A percentile compares a stretch with the other conserved stretches of the same genome.
These are phyloP conservation scores for Xylaria sp. DNA, from an alignment of 2,329 filamentous ascomycete genomes.

Conservation along the genomic window DNA sequence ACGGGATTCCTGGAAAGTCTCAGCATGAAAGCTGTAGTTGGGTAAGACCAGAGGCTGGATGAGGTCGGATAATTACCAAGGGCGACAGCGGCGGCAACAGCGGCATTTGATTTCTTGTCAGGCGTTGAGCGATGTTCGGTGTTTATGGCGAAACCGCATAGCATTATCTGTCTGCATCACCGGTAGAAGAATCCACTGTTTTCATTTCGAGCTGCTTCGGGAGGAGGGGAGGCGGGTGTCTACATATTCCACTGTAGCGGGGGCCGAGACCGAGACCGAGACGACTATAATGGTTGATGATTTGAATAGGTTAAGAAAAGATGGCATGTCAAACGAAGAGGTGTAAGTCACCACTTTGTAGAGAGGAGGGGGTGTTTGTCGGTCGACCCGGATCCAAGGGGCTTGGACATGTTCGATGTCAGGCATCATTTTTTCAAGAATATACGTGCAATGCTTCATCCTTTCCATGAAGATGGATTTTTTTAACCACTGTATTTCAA, in stretches of 20 bases:
- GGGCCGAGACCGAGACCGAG: conserved; percentile 8
- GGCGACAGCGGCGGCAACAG: not conserved
- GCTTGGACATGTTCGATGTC: conserved; percentile 8
- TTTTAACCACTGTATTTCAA: no score
- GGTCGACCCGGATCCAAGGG: not conserved
- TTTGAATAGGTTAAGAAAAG: conserved; percentile 19
- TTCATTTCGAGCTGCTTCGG: conserved; percentile 1
- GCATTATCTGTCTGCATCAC: conserved; percentile 19
- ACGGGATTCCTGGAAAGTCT: conserved; percentile 87
- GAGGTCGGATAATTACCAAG: not conserved
- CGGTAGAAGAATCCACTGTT: conserved; percentile 10
- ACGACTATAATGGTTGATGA: conserved; percentile 30
- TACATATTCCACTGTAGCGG: conserved; percentile 8
- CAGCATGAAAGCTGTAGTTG: conserved; percentile 86
- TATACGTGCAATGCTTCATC: conserved; percentile 26
- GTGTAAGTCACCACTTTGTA: not conserved
- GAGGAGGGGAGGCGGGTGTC: conserved; percentile 1
- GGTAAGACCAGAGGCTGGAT: conserved; percentile 46
- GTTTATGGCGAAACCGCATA: conserved; percentile 22
- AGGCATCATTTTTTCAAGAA: conserved; percentile 25
- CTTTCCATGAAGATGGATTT: not conserved
- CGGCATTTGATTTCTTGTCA: conserved; percentile 9
- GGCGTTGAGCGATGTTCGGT: conserved; percentile 21
- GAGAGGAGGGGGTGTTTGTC: not conserved
- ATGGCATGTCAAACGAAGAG: not conserved